Base-by-base conservation (phyloP, 768 basidiomycete species). In the Leucocoprinus leucothites region DNA sequence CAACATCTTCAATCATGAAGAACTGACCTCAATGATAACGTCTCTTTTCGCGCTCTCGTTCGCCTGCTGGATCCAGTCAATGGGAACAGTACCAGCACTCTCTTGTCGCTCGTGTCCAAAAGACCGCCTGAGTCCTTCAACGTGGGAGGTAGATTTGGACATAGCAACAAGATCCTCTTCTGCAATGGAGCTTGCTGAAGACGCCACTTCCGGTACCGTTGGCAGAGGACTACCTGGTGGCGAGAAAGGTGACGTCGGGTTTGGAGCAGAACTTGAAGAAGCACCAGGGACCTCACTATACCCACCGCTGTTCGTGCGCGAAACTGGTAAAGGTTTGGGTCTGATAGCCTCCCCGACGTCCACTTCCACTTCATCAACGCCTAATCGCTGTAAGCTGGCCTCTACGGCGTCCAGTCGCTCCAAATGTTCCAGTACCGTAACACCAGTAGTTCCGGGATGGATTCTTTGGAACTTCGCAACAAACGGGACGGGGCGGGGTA, bases 351-450 rank as follows among this genome's bases (percentile, higher is more conserved):
- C 82, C 21, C 80, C 88, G 21, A 91, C 86, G 60, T 91, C 90
- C 6, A 82, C 79, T 51, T 83, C 82, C 26, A 73, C 68, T 3
- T 71, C 78, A 43, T 84, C 82, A 26, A 78, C 75, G 9, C 84
- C 85, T n/a, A 91, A 78, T 45, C 88, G 76, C 64, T 89, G 85
- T 57, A 91, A 67, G 59, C 88, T 84, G 7, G 89, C 87, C 60
- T 92, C 89, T 16, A 89, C 89, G 14, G 82, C 86, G 65, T 94
- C 92, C 44, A 94, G 70, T 44, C 89, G 83, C 64, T 94, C 92
- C 60, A 94, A 76, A 60, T 93, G 91, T 63, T 91, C 89, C 35
- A 94, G 76, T 46, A 94, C 86, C 9, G 84, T 87, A 22, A 94
- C 91, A 9, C 92, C 92, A 0, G 90, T 93, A 25, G 90, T 91